These are phyloP conservation scores for Auricularia heimuer DNA, from an alignment of 768 basidiomycete genomes.

Conservation along the genomic window DNA sequence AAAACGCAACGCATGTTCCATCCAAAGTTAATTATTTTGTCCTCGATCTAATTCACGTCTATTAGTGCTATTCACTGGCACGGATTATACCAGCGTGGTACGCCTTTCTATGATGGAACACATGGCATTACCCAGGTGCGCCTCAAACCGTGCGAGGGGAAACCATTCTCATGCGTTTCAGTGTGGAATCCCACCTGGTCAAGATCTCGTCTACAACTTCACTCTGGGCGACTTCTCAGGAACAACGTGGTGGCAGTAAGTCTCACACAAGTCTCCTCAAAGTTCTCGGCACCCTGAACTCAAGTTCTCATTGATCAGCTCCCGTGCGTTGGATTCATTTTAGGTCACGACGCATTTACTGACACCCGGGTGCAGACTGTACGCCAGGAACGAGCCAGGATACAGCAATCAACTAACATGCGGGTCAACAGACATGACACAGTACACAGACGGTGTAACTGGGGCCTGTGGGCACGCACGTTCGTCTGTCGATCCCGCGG, in stretches of 20 bases:
- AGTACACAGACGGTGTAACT: constrained; percentile 40
- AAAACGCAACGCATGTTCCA: constrained; percentile 18
- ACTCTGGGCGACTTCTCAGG: constrained; percentile 35
- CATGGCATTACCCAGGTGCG: constrained; percentile 27
- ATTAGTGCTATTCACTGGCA: constrained; percentile 27
- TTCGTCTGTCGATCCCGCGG: neutral
- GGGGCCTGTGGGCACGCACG: constrained; percentile 18
- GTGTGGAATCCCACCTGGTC: constrained; percentile 44
- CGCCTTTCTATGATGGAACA: constrained; percentile 41
- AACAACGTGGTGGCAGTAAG: constrained; percentile 42
- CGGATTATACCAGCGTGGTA: constrained; percentile 31
- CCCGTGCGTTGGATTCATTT: constrained; percentile 13
- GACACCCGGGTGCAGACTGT: constrained; percentile 12
- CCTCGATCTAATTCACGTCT: neutral
- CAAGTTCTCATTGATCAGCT: constrained; percentile 10
- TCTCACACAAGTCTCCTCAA: neutral
- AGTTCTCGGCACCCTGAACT: neutral
- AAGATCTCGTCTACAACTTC: constrained; percentile 34
- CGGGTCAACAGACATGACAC: constrained; percentile 15
- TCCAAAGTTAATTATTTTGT: too few species aligned
- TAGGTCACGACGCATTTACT: neutral
- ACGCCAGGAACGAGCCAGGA: neutral
- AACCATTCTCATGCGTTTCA: constrained; percentile 9
- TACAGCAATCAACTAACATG: neutral
- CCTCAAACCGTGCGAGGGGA: neutral